Percentiles rank a stretch among this genome's conserved stretches.
Evolutionary conservation across 2,329 filamentous ascomycete genomes (phyloP).

Genomic region (Fusarium phyllophilum): DNA sequence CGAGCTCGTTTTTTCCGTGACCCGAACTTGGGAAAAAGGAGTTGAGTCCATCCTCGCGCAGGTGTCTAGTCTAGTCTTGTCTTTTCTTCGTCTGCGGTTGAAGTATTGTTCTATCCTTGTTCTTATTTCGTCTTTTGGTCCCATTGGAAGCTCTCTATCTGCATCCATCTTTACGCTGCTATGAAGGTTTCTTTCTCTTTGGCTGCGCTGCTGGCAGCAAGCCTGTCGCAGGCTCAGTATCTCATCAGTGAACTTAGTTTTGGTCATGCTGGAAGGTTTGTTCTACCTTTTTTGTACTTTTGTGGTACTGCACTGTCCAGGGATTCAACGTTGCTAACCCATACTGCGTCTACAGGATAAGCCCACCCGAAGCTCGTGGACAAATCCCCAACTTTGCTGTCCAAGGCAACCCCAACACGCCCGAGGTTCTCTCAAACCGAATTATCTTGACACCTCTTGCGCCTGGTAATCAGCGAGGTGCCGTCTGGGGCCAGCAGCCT

Average conservation of each 20-base stretch:
- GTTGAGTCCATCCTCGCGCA: conserved; percentile 5
- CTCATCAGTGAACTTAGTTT: conserved; percentile 81
- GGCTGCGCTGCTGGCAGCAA: conserved; percentile 56
- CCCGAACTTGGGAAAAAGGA: conserved; percentile 13
- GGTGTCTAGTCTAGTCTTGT: not conserved
- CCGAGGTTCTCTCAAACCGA: conserved; percentile 84
- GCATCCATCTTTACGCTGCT: conserved; percentile 39
- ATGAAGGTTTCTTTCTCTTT: conserved; percentile 58
- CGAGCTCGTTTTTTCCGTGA: conserved; percentile 5
- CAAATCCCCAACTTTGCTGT: conserved; percentile 65
- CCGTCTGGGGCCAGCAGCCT: conserved; percentile 78
- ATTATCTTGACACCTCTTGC: conserved; percentile 89
- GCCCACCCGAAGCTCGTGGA: conserved; percentile 62
- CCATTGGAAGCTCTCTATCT: conserved; percentile 10
- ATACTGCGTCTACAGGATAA: conserved; percentile 63
- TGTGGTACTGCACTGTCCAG: not conserved
- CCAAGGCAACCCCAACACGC: conserved; percentile 63
- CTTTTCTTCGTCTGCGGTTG: not conserved
- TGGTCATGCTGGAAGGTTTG: conserved; percentile 73
- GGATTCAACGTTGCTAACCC: conserved; percentile 15
- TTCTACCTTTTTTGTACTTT: not conserved
- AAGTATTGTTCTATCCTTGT: conserved; percentile 13
- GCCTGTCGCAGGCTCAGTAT: conserved; percentile 69
- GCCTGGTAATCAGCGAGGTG: conserved; percentile 85
- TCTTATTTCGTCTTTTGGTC: conserved; percentile 17